Base-by-base conservation (phyloP, 768 basidiomycete species). In the Serendipita sp. region DNA sequence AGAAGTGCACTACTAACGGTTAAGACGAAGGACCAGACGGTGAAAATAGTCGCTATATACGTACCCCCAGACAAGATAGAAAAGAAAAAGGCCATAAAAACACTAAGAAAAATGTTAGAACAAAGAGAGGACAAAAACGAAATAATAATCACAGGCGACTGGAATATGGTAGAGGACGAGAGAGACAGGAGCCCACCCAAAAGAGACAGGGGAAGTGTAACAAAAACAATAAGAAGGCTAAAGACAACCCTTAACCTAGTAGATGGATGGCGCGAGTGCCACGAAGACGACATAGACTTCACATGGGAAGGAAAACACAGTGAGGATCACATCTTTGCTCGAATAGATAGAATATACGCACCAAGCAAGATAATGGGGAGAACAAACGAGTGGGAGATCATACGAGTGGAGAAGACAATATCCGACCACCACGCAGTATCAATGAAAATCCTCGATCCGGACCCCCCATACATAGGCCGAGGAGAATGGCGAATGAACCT, bases 101-200 rank as follows among this genome's bases (percentile, higher is more conserved):
- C n/a, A 20, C 45, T 50, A 20, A 50, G 45, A 17, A 20, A 50
- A n/a, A n/a, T 7, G n/a, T 28, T 50, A 20, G 17, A 9, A 20
- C 5, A 50, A 9, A 5, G 26, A 5, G 20, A 20, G 9, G 26
- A 50, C 17, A 50, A n/a, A 50, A 50, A 50, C 17, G 45, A 50
- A 50, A 50, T 50, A 50, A 50, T 50, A 50, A 20, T 50, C 26
- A 50, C 45, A 4, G 45, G 45, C 5, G 45, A 50, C 26, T 50
- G n/a, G 20, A 50, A 50, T n/a, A 50, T 50, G 45, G 45, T 50
- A n/a, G 45, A 50, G n/a, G n/a, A 50, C 45, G 45, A 50, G n/a
- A 50, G 5, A 17, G 45, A 50, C 45, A 50, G 45, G n/a, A 22
- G 20, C n/a, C 45, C 45, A 22, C 45, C 4, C 5, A 20, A 50